Base-by-base conservation (phyloP, 2,329 filamentous ascomycete genomes). In the Aureobasidium sp. region DNA sequence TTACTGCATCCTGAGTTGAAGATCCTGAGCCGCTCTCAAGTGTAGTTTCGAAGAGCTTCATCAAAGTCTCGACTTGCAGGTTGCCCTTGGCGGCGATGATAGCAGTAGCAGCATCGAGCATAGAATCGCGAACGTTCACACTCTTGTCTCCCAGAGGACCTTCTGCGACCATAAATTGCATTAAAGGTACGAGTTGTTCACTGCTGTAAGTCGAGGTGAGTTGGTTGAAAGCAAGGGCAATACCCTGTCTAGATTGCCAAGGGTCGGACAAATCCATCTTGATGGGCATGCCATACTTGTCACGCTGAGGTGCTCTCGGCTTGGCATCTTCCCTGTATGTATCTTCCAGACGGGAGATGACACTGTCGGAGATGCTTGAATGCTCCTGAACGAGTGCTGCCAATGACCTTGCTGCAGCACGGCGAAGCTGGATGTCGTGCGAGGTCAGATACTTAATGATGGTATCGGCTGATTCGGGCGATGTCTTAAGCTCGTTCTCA, bases 201-300 rank as follows among this genome's bases (percentile, higher is more conserved):
- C 83, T 82, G 34, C 85, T 82, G 69, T 97, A 87, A 10, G 85
- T 77, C 7, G 82, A 77, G 2, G 90, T 86, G 66, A 99, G 82
- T 68, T 94, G 89, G 73, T 86, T 90, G 76, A 96, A 95, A 2
- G 91, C 87, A 27, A 91, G 81, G 8, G 91, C 93, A 68, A 97
- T 87, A 60, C 94, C 94, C 69, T 96, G 92, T 66, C 95, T 84
- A 13, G 85, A 84, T 73, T 97, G 91, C 93, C 93, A 99, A 2
- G 88, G 89, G 74, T 99, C 94, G 5, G 88, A 83, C 11, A 91
- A 79, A 66, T 97, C 90, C 71, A 88, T 86, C 76, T 96, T 97
- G 69, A 86, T 88, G 3, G 91, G 89, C 89, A 99, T 96, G 59
- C 95, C 94, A 71, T 91, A 97, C 65, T 93, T 88, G 71, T 99